Conservation (phyloP, 2,329 filamentous ascomycete species). For the Berkeleyomyces basicola region DNA sequence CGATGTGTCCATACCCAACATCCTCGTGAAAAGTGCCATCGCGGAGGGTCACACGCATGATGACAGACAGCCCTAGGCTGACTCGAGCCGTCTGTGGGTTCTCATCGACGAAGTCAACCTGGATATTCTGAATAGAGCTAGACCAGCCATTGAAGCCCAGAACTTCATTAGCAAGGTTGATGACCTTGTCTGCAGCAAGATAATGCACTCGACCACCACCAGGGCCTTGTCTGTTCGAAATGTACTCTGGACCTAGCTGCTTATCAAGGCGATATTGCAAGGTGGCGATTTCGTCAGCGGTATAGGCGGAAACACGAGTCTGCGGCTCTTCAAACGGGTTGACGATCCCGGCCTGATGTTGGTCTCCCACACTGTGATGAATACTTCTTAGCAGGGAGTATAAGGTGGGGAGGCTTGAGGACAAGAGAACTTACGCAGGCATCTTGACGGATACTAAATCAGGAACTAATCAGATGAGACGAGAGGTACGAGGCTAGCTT, state of each 20-base stretch:
- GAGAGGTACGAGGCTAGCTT: not conserved
- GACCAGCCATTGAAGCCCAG: constrained; percentile 98
- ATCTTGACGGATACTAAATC: constrained; percentile 19
- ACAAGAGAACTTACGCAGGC: constrained; percentile 26
- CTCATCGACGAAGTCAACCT: constrained; percentile 92
- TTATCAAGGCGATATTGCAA: constrained; percentile 76
- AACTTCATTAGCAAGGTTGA: constrained; percentile 83
- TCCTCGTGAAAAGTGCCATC: constrained; percentile 98
- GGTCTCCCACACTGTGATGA: constrained; percentile 45
- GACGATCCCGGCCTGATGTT: constrained; percentile 38
- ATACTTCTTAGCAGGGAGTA: constrained; percentile 8
- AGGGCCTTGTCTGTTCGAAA: constrained; percentile 70
- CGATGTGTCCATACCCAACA: constrained; percentile 88
- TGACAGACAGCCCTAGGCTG: constrained; percentile 73
- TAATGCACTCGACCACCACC: constrained; percentile 82
- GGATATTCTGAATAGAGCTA: constrained; percentile 82
- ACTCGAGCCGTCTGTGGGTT: constrained; percentile 61
- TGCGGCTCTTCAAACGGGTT: constrained; percentile 71
- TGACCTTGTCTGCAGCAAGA: constrained; percentile 89
- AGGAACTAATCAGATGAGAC: not conserved
- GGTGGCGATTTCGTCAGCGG: constrained; percentile 77
- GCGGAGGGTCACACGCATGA: constrained; percentile 73
- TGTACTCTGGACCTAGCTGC: constrained; percentile 89
- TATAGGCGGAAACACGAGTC: constrained; percentile 60
- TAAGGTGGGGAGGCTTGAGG: constrained; percentile 14